Percentiles rank a stretch among this genome's conserved stretches.
phyloP scores from a whole-genome alignment of 768 basidiomycete genomes.

The Mycena kentingensis region DNA sequence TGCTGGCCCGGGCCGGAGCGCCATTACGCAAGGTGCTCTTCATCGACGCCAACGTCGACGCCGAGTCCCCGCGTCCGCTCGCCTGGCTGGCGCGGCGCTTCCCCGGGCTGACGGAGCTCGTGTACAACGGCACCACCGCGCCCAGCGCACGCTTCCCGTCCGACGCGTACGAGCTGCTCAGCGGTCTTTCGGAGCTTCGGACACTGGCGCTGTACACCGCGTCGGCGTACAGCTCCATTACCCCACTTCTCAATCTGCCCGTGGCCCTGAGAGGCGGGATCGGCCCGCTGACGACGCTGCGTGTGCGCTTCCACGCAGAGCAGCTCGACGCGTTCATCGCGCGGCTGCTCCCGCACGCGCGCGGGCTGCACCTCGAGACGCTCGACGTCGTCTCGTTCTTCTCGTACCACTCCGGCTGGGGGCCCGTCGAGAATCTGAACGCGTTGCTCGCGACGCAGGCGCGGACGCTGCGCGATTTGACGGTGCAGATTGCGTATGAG shows the following conservation, averaged over 20 bases:
- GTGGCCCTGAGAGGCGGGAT: background rate
- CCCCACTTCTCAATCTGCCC: background rate
- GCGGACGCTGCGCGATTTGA: background rate
- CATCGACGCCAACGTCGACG: slow-evolving; percentile 3
- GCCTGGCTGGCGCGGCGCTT: slow-evolving; percentile 14
- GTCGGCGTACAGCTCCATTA: background rate
- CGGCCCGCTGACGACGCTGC: background rate
- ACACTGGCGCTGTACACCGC: background rate
- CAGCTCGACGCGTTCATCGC: background rate
- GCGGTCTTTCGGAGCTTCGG: background rate
- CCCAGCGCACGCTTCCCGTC: background rate
- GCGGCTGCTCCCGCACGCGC: background rate
- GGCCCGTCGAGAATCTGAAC: background rate
- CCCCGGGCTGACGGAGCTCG: slow-evolving; percentile 11
- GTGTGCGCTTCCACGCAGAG: background rate
- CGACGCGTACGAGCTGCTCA: slow-evolving; percentile 6
- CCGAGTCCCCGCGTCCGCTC: background rate
- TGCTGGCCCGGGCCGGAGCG: slow-evolving; percentile 1
- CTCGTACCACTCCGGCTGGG: background rate
- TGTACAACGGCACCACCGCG: slow-evolving; percentile 8
- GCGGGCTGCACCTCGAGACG: background rate
- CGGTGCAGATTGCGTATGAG: background rate
- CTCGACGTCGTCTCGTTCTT: background rate
- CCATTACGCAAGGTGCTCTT: slow-evolving; percentile 5
- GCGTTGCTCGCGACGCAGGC: background rate